Evolutionary conservation across 108 stramenopile species (phyloP), one percentile per base, ranked within the genome.

Genomic region (Conticribra weissflogii): DNA sequence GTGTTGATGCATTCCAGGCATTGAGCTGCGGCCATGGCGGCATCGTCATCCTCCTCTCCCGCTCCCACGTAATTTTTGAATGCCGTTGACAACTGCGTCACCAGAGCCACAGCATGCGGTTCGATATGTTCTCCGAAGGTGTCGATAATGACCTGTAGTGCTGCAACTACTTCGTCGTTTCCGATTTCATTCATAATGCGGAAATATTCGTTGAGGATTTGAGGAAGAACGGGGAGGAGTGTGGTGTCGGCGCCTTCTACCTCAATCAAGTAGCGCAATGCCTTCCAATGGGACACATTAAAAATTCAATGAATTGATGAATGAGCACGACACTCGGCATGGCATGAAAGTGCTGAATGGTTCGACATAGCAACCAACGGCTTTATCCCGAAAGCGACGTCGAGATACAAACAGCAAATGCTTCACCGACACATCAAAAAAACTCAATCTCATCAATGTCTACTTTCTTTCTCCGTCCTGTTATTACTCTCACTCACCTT

Each of bases 161-260:
- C 96, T 34, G 88, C 83, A 2, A 98, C 94, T 23, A 98, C 97
- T 78, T 95, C 92, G 64, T 98, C 98, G 54, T 95, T 95, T 19
- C 96, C 96, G 67, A 97, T 96, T 77, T 96, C 96, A 61, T 92
- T 91, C 97, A 98, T 97, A 75, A 98, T 97, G 52, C 96, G 83
- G 87, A 98, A 98, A 72, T 97, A 98, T 72, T 96, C 94, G 45
- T 90, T 94, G 76, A 98, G 81, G 34, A 98, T 80, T 46, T 95
- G 89, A 36, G 96, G 96, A 7, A 98, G 82, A 17, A 96, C 93
- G 14, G 96, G 95, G 32, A 96, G 81, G 16, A 98, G 82, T 8
- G 90, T 88, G 24, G 85, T 83, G 28, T 93, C 90, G 17, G 96
- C 92, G 46, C 92, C 98, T 19, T 95, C 94, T 2, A 85, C 89